Evolutionary conservation across 352 stramenopile species (phyloP), one percentile per base, ranked within the genome.

Genomic region (Phytophthora sojae): DNA sequence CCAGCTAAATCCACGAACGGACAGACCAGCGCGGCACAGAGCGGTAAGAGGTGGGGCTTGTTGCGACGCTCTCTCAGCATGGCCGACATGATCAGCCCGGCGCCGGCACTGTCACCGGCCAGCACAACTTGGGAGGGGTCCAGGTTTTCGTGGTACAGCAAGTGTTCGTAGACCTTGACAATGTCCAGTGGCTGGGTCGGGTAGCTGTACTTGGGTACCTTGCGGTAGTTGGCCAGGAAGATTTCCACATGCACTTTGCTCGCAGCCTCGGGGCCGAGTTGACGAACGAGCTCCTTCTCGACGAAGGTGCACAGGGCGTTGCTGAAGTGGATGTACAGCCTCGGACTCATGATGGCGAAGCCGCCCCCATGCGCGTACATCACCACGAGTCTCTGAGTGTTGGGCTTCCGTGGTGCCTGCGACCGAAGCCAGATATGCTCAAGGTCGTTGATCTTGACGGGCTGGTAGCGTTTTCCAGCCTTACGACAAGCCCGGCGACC

Each of bases 211-310:
- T 84, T 80, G n/a, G 81, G 81, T 12, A 73, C 58, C 52, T 87
- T 87, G 42, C 69, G 79, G 55, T 87, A 89, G 67, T 86, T 89
- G 9, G 75, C 77, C 21, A 87, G 44, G 25, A 87, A 73, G 19
- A 87, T 69, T 44, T 87, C 71, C 2, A 89, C 75, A 5, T 75
- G 57, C 29, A 78, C 57, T 9, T 71, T 64, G 17, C 19, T 39
- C 2, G 52, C 57, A 2, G 42, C 52, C 30, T 64, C 21, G 0
- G 21, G 42, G 0, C 64, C 54, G 37, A 73, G 61, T 29, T 72
- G 61, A 35, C 39, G 51, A 5, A 26, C 26, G 4, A 84, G 65
- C 61, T 83, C 57, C 44, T 69, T 67, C 49, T 71, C 51, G n/a
- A 81, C 67, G 51, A 62, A 55, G 26, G 58, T 57, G 44, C 61